Base-by-base conservation (phyloP, 768 basidiomycete species). In the Boletus sensibilis region DNA sequence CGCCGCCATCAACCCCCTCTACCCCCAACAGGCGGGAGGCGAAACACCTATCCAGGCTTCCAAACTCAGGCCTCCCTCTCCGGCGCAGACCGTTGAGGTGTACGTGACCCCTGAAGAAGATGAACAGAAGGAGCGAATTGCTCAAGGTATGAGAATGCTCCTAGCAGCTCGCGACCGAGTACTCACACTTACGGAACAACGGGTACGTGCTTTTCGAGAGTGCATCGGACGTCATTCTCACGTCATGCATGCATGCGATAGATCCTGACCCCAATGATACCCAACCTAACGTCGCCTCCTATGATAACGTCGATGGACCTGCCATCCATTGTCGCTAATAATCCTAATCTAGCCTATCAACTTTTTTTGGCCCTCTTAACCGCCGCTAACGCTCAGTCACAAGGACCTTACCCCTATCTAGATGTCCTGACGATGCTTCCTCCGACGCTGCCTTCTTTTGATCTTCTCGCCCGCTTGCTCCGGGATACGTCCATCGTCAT, bases 171-270 rank as follows among this genome's bases (percentile, higher is more conserved):
- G 87, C 50, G 81, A 85, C 58, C 84, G 90, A 49, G 87, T 86
- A 25, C 80, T 92, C 41, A 86, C 82, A 35, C 80, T 92, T 49
- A 78, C 86, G 38, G 90, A 92, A 75, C 87, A 87, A 76, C 82
- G 88, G 54, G 86, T 88, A 66, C 53, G 59, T 46, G 29, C 47
- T 42, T 53, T 53, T 25, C 10, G 9, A 29, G 20, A 6, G 18
- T 13, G 14, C 21, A 27, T 34, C 21, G 8, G n/a, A 33, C 35
- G 18, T 31, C 16, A n/a, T 34, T 20, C 48, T 48, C 23, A 53
- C 16, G 13, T 20, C 21, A 23, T 47, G 27, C 44, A 23, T 47
- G 27, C 44, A 23, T 37, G 16, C 34, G 20, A 23, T 68, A 88
- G 86, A 64, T 77, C 50, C 76, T 90, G 59, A 68, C 68, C 38